phyloP scores from a whole-genome alignment of 164 flowering plant genomes.

The Dillenia turbinata region DNA sequence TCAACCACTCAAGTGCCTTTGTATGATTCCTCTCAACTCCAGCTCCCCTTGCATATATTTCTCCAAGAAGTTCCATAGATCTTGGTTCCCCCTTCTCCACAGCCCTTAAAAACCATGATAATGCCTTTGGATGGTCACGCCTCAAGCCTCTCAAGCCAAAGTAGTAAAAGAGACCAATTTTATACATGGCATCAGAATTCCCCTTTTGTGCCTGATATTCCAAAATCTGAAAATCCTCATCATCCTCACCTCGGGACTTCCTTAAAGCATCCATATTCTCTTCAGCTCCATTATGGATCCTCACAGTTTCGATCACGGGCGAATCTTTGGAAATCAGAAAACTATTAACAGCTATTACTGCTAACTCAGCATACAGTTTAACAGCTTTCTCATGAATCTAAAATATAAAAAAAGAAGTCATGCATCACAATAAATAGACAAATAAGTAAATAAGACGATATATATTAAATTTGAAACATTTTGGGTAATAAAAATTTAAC shows the following conservation, averaged over 20 bases:
- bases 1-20: slow-evolving; percentile 85
- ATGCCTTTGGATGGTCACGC: slow-evolving; percentile 77
- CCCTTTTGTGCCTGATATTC: slow-evolving; percentile 95
- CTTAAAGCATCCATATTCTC: slow-evolving; percentile 87
- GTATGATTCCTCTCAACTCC: slow-evolving; percentile 91
- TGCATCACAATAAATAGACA: not conserved
- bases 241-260: slow-evolving; percentile 95
- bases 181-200: slow-evolving; percentile 87
- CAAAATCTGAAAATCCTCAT: slow-evolving; percentile 92
- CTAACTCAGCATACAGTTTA: slow-evolving; percentile 83
- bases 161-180: slow-evolving; percentile 79
- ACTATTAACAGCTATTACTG: slow-evolving; percentile 84
- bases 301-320: slow-evolving; percentile 76
- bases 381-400: slow-evolving; percentile 87
- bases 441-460: slow-evolving; percentile 3
- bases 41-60: slow-evolving; percentile 94
- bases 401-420: slow-evolving; percentile 8
- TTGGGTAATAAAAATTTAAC: not conserved
- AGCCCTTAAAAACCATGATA: slow-evolving; percentile 83
- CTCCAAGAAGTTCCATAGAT: slow-evolving; percentile 97
- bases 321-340: slow-evolving; percentile 82
- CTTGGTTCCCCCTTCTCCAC: slow-evolving; percentile 88
- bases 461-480: not conserved
- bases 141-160: slow-evolving; percentile 92
- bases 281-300: slow-evolving; percentile 88